Evolutionary conservation across 2,329 filamentous ascomycete genomes (phyloP), one percentile per base, ranked within the genome.

Genomic region (Colletotrichum tamarilloi): DNA sequence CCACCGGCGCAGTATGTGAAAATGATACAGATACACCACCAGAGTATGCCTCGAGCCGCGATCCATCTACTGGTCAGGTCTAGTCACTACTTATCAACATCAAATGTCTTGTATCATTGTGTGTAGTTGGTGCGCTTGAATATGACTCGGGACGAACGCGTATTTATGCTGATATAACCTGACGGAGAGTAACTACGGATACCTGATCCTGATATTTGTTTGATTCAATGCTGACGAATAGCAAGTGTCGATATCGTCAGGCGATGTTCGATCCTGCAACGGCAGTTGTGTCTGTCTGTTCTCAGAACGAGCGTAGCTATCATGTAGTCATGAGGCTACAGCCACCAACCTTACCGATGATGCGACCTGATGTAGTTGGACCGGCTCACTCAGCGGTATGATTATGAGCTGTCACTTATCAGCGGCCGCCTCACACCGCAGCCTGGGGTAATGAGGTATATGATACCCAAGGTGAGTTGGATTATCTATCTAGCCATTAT

Each of bases 371-470:
- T 57, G 26, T 11, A 32, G 64, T 66, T 49, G 24, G 53, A 46
- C 64, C 68, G 52, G 58, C 58, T 68, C 69, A 63, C 58, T 63
- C 69, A 64, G 30, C 58, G 32, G 38, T 19, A 49, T 19, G 30
- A n/a, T 53, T 68, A n/a, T 64, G 60, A 73, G 63, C 57, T 70
- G 35, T 73, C 70, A 73, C 59, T 70, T 70, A 35, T 73, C 71
- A 62, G 60, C 28, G 57, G 35, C 59, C 8, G n/a, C 53, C 38
- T 30, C 28, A 38, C 46, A 56, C 32, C 49, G 24, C n/a, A 26
- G 28, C 35, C 35, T 24, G 60, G 22, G 30, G 56, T 32, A 38
- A 24, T 62, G 52, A 59, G 30, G 42, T n/a, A 42, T 12, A 28
- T 42, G 49, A 57, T 63, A 58, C 28, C 26, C 14, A 28, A 46